These are phyloP conservation scores for Podaxis pistillaris DNA, from an alignment of 768 basidiomycete species.

Conservation along the genomic window DNA sequence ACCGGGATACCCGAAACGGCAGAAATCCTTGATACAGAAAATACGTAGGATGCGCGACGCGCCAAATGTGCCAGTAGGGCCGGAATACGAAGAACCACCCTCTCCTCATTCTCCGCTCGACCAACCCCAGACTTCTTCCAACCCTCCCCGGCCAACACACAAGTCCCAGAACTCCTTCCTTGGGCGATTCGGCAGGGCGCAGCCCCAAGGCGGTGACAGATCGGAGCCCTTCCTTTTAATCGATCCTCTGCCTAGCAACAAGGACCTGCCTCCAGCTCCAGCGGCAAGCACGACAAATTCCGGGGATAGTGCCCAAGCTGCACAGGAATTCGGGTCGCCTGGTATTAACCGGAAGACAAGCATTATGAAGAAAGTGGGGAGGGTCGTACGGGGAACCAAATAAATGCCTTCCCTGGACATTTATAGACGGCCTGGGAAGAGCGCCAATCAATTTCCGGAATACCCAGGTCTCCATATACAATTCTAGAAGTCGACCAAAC, in stretches of 20 bases:
- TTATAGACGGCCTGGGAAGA: background rate
- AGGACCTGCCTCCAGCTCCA: slow-evolving; percentile 59
- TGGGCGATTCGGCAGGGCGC: slow-evolving; percentile 58
- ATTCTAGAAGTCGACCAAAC: background rate
- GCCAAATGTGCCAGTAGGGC: slow-evolving; percentile 74
- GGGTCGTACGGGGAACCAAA: slow-evolving; percentile 61
- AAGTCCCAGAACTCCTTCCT: slow-evolving; percentile 73
- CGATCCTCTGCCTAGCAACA: slow-evolving; percentile 38
- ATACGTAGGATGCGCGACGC: slow-evolving; percentile 87
- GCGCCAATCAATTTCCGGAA: slow-evolving; percentile 1
- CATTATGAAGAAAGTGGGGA: slow-evolving; percentile 76
- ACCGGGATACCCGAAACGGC: slow-evolving; percentile 61
- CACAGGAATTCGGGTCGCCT: slow-evolving; percentile 27
- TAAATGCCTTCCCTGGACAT: slow-evolving; percentile 18
- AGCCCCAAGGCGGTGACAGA: slow-evolving; percentile 31
- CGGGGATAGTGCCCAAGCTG: slow-evolving; percentile 40
- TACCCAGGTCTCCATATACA: slow-evolving; percentile 3
- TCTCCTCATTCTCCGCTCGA: slow-evolving; percentile 46
- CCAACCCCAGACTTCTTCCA: slow-evolving; percentile 25
- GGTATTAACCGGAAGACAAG: slow-evolving; percentile 71
- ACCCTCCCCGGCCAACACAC: slow-evolving; percentile 58
- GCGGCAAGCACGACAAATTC: slow-evolving; percentile 39
- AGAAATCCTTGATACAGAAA: slow-evolving; percentile 83
- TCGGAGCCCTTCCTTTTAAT: slow-evolving; percentile 68
- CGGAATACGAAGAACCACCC: slow-evolving; percentile 41